A percentile compares a stretch with the other conserved stretches of the same genome.
phyloP scores from a whole-genome alignment of 176 grass and related monocot species.

The Phoenix dactylifera region DNA sequence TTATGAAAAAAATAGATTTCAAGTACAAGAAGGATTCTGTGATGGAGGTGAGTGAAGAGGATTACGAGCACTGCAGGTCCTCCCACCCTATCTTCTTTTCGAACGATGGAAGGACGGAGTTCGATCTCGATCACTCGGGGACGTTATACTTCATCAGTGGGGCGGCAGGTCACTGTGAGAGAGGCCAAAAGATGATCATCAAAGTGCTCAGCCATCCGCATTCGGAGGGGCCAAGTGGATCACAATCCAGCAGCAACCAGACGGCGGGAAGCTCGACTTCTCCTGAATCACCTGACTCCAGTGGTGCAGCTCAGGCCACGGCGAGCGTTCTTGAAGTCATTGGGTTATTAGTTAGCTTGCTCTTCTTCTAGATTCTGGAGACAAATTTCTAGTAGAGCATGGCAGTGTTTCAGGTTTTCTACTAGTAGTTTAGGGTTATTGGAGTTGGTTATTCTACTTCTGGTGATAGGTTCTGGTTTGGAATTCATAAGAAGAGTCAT shows the following conservation, averaged over 20 bases:
- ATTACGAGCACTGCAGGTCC: constrained; percentile 52
- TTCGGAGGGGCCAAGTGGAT: constrained; percentile 14
- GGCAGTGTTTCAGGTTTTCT: too few relatives aligned
- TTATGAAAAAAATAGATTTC: constrained; percentile 33
- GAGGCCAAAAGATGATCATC: constrained; percentile 68
- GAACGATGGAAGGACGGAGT: constrained; percentile 56
- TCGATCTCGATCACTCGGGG: constrained; percentile 34
- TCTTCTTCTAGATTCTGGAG: too few relatives aligned
- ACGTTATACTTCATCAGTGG: constrained; percentile 70
- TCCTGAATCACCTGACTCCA: background rate
- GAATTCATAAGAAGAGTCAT: too few relatives aligned
- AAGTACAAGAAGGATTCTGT: constrained; percentile 74
- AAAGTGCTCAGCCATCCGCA: constrained; percentile 30
- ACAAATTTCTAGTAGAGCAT: too few relatives aligned
- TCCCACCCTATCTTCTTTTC: constrained; percentile 65
- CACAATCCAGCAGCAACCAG: constrained; percentile 6
- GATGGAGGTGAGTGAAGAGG: constrained; percentile 62
- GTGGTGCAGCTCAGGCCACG: too few relatives aligned
- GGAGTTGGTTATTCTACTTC: too few relatives aligned
- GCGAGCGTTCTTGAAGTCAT: too few relatives aligned
- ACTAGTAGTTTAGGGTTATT: too few relatives aligned
- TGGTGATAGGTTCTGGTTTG: too few relatives aligned
- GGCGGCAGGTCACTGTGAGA: constrained; percentile 59
- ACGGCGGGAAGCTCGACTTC: background rate
- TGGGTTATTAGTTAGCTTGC: too few relatives aligned